Evolutionary conservation across 768 basidiomycete species (phyloP), one percentile per base, ranked within the genome.

Genomic region (Leccinellum rugosiceps): DNA sequence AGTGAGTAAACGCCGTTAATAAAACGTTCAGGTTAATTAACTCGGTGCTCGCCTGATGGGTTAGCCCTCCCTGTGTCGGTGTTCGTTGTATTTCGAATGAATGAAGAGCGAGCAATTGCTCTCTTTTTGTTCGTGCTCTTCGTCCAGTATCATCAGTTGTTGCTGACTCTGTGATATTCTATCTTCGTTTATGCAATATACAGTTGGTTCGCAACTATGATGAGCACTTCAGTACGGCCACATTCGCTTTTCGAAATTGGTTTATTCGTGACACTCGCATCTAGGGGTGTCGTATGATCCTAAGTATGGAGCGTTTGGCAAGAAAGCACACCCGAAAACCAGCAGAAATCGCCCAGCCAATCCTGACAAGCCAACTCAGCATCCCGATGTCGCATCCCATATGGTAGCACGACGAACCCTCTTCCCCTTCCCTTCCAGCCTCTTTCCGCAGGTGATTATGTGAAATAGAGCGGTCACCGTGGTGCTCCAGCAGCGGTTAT

Each of bases 221-320:
- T 35, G 30, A 67, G 63, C 32, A 14, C 55, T 51, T n/a, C 38
- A 4, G 65, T 67, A 62, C 8, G 63, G 17, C 9, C 46, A 3
- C 32, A 8, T 54, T 43, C 30, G 2, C 14, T 32, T 52, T 31
- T 21, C 11, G n/a, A 13, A 43, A 35, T 15, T 13, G 1, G 38
- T n/a, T 46, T 19, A n/a, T n/a, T 59, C 17, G 31, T 31, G 10
- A 35, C 23, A 26, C 6, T 38, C 26, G 1, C 6, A 23, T 25
- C 25, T 41, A 70, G 69, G 68, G 65, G 6, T 70, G 70, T 52
- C 54, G 45, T 32, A 50, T 68, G 55, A 58, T 72, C 34, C 30
- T 64, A 3, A 65, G 59, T 35, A 68, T 64, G 62, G 63, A 65
- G 32, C 50, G 57, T 19, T 59, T 72, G 11, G 56, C 60, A 23